A percentile compares a stretch with the other conserved stretches of the same genome.
These are phyloP conservation scores for Blastomyces gilchristii DNA, from an alignment of 2,329 filamentous ascomycete genomes.

Conservation along the genomic window DNA sequence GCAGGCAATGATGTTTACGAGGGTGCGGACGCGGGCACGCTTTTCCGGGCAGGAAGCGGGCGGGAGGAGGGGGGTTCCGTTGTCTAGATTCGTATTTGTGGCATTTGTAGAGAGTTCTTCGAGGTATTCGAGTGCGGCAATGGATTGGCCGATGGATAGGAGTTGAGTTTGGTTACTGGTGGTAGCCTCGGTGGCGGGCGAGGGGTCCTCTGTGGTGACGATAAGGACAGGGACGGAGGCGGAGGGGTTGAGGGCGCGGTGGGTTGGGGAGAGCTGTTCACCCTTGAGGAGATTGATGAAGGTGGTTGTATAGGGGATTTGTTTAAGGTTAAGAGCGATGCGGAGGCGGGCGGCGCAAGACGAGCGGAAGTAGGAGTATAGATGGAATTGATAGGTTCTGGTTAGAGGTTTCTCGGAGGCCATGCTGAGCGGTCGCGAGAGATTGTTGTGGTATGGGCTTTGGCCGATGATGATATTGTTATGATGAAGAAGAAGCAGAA, in stretches of 20 bases:
- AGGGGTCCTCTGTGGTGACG: slow-evolving; percentile 20
- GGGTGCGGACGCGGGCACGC: slow-evolving; percentile 44
- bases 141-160: slow-evolving; percentile 45
- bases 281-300: slow-evolving; percentile 46
- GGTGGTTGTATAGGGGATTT: slow-evolving; percentile 39
- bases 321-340: slow-evolving; percentile 49
- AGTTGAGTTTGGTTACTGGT: slow-evolving; percentile 5
- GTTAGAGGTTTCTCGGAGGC: background rate
- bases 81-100: background rate
- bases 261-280: slow-evolving; percentile 41
- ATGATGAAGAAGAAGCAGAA: no score
- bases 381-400: slow-evolving; percentile 19
- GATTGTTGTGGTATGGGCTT: background rate
- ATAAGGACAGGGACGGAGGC: slow-evolving; percentile 47
- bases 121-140: slow-evolving; percentile 53
- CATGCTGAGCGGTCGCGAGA: background rate
- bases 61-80: slow-evolving; percentile 39
- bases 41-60: slow-evolving; percentile 26
- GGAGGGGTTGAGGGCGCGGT: slow-evolving; percentile 45
- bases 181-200: slow-evolving; percentile 5
- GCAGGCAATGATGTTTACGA: slow-evolving; percentile 45
- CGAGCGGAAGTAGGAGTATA: slow-evolving; percentile 54
- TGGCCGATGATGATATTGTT: background rate
- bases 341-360: slow-evolving; percentile 53
- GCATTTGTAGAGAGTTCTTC: slow-evolving; percentile 43